Base-by-base conservation (phyloP, 768 basidiomycete species). In the Albatrellus ellisii region DNA sequence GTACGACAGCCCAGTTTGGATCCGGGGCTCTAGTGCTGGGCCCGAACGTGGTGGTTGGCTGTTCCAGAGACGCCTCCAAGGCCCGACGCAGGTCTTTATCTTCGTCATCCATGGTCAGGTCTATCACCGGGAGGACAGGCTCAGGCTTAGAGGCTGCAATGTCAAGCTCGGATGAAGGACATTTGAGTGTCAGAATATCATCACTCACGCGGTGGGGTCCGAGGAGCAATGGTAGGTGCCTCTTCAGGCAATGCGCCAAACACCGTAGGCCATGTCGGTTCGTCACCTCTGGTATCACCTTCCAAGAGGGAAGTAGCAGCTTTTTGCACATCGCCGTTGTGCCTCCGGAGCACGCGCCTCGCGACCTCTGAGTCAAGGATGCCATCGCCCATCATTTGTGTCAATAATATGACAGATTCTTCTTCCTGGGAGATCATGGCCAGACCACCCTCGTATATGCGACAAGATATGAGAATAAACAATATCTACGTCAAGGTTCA, bases 1-100 rank as follows among this genome's bases (percentile, higher is more conserved):
- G 72, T 6, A 82, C 79, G 54, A 83, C 57, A 37, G 77, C 76
- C 81, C 80, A 83, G 42, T 67, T 68, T 1, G 77, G 70, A 54
- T 82, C 67, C 2, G 80, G 67, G 3, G 76, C 68, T 31, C 80
- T 66, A 28, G 75, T 62, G 46, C 70, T 77, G 12, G 78, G 76
- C 0, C 73, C 67, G 56, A 82, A 76, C 31, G 64, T 57, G 6
- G 32, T 11, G 26, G 46, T 24, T 32, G 40, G 20, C 7, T 37
- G 63, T 38, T 65, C 66, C 54, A 79, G 60, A 6, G 73, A 77
- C 33, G 74, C 67, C 38, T 69, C 60, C 47, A 79, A 52, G 12
- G 77, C 73, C 5, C 69, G 68, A 25, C 59, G 62, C 20, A 76
- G 57, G 15, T 75, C 62, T 32, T 50, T 57, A 26, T 66, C 67